phyloP scores from a whole-genome alignment of 805 yeast species.

The Hemisphaericaspora nanyangensis region DNA sequence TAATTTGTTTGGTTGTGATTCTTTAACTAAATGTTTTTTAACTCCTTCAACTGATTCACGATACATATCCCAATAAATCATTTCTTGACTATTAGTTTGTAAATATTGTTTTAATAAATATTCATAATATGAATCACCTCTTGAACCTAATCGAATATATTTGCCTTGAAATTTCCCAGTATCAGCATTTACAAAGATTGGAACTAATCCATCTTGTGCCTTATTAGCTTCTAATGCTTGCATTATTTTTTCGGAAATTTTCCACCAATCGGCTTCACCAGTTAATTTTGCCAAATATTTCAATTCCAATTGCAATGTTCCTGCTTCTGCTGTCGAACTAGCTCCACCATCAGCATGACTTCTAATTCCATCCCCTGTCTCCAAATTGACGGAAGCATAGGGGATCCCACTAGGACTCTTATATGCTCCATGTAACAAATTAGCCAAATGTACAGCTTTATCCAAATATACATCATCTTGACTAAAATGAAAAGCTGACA shows the following conservation, averaged over 20 bases:
- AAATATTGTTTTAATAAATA: conserved; percentile 81
- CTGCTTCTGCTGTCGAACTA: conserved; percentile 84
- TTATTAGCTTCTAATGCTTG: conserved; percentile 60
- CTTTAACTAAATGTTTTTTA: conserved; percentile 56
- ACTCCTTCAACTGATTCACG: conserved; percentile 75
- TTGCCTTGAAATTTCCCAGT: conserved; percentile 64
- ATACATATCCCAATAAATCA: conserved; percentile 68
- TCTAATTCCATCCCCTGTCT: conserved; percentile 54
- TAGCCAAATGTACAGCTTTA: conserved; percentile 77
- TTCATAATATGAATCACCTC: conserved; percentile 94
- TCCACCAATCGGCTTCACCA: conserved; percentile 78
- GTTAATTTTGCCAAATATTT: conserved; percentile 78
- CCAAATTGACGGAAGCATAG: conserved; percentile 70
- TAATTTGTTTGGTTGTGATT: conserved; percentile 59
- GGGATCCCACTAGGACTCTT: conserved; percentile 68
- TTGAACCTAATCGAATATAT: conserved; percentile 75
- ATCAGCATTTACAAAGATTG: conserved; percentile 74
- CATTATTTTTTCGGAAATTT: conserved; percentile 71
- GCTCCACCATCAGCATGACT: conserved; percentile 73
- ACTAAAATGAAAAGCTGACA: conserved; percentile 74
- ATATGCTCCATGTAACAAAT: conserved; percentile 67
- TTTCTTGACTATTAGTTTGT: conserved; percentile 63
- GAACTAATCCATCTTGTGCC: conserved; percentile 73
- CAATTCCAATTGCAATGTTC: conserved; percentile 83
- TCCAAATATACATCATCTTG: conserved; percentile 68